These are phyloP conservation scores for Coemansia sp. DNA, from an alignment of 192 early-diverging fungal genomes.

Conservation along the genomic window DNA sequence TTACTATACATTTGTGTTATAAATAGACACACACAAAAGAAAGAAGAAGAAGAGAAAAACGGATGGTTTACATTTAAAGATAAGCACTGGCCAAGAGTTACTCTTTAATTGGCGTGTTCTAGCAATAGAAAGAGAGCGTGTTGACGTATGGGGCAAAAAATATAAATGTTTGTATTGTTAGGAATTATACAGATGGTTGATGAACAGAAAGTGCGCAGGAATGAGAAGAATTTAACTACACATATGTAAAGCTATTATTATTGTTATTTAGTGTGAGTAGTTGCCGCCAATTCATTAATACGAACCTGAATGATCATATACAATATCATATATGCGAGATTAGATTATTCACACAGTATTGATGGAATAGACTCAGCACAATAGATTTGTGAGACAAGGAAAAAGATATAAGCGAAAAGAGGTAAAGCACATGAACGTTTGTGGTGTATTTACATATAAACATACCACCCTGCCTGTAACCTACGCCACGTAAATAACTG, in stretches of 20 bases:
- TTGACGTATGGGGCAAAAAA: too few species aligned
- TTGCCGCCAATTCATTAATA: neutral
- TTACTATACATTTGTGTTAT: neutral
- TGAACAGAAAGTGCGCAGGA: too few species aligned
- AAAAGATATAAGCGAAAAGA: neutral
- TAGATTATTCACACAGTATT: neutral
- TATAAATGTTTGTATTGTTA: too few species aligned
- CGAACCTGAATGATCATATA: too few species aligned
- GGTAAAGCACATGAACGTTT: neutral
- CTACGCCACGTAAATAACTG: neutral
- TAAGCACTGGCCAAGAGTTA: neutral
- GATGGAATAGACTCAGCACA: too few species aligned
- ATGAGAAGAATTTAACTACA: too few species aligned
- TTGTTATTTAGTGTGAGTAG: neutral
- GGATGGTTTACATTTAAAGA: neutral
- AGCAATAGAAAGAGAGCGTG: too few species aligned
- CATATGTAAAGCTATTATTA: neutral
- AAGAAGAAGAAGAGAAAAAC: constrained; percentile 2
- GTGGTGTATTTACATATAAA: neutral
- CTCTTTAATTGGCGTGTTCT: neutral
- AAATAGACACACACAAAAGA: constrained; percentile 1
- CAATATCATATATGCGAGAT: neutral
- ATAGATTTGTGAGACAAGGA: neutral
- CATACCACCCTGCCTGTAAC: neutral
- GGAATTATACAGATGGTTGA: too few species aligned